Base-by-base conservation (phyloP, 352 stramenopile species). In the Phytophthora idaei region DNA sequence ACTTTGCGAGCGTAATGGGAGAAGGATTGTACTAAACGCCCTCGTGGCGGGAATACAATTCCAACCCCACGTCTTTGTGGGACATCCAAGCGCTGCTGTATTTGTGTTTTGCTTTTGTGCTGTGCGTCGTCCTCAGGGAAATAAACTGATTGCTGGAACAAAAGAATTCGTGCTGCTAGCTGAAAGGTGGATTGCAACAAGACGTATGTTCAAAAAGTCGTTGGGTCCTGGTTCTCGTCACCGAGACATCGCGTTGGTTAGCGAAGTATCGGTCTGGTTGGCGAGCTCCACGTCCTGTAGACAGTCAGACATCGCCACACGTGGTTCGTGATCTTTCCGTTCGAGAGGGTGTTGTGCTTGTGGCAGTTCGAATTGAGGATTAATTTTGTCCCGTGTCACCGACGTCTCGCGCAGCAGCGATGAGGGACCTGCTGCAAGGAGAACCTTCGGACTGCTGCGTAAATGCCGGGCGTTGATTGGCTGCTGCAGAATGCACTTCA, bases 11-110 rank as follows among this genome's bases (percentile, higher is more conserved):
- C 51, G 70, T 77, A 62, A 62, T 77, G 59, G 70, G 61, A 62
- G 58, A 57, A 36, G 47, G 4, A 69, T 67, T 69, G 49, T 72
- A 62, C 32, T 74, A 69, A 69, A 59, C 50, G 55, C 64, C 49
- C 1, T 58, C 0, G 31, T 3, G 69, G 64, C 32, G 53, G 61
- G 46, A 80, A 81, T 77, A 69, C 61, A 77, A 78, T 65, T 73
- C 56, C 28, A 59, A 61, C 51, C 48, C 57, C 67, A 64, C 66
- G 67, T 72, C 58, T 77, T 78, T 76, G 59, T 69, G 62, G 62
- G 67, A 73, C 64, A 76, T 53, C 50, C 15, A 64, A 21, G 21
- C 0, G 21, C 21, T 21, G 61, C 39, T 4, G 8, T 42, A 34
- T 46, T 6, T 49, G 9, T 57, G 9, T 25, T 12, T 34, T 32